Conservation (phyloP, 257 asterid species). For the Lantana camara region DNA sequence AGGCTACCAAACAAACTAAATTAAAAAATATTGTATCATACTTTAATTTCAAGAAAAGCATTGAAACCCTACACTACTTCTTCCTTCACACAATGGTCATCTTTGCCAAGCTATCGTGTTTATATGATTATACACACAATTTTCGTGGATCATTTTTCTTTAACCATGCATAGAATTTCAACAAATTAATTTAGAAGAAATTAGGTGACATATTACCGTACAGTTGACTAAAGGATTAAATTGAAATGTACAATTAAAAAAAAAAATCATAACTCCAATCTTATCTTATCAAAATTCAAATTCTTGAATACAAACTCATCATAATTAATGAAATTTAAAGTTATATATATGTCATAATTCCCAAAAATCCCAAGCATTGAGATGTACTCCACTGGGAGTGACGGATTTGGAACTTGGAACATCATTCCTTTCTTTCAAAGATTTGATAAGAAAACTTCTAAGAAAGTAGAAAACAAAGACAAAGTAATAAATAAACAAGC, state of each 20-base stretch:
- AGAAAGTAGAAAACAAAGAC: neutral
- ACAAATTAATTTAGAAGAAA: too few species aligned
- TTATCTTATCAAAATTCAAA: too few species aligned
- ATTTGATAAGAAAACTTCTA: neutral
- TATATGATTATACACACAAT: too few species aligned
- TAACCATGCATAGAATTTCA: too few species aligned
- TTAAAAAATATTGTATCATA: neutral
- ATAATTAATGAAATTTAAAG: neutral
- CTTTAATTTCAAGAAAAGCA: constrained; percentile 26
- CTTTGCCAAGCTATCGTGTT: neutral
- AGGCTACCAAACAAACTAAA: constrained; percentile 7
- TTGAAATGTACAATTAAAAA: too few species aligned
- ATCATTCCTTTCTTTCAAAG: neutral
- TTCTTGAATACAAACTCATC: neutral
- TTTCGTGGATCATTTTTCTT: too few species aligned
- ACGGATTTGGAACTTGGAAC: neutral
- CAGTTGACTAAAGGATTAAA: too few species aligned
- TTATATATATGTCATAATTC: too few species aligned
- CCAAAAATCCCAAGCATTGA: neutral
- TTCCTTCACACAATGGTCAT: neutral
- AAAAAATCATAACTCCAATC: too few species aligned
- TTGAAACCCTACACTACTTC: neutral
- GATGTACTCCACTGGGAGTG: too few species aligned
- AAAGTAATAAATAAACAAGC: too few species aligned
- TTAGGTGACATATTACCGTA: too few species aligned